These are phyloP conservation scores for Boletus subparvulus DNA, from an alignment of 768 basidiomycete genomes.

Conservation along the genomic window DNA sequence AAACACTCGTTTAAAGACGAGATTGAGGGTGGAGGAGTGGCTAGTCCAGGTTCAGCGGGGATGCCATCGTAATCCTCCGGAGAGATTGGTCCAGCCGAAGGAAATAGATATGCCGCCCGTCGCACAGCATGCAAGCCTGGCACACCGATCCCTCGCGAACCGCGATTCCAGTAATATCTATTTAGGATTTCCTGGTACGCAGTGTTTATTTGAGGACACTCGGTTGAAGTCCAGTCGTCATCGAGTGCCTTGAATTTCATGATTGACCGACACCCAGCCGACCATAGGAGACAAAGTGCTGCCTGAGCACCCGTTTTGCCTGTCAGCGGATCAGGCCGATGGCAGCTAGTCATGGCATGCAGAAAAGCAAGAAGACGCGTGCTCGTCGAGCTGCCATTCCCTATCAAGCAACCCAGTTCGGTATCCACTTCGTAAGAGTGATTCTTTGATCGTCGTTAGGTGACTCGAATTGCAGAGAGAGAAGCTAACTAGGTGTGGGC, in stretches of 20 bases:
- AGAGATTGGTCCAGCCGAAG: background rate
- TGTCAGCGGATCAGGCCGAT: background rate
- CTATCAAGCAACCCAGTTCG: background rate
- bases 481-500: too few relatives aligned
- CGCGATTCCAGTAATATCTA: background rate
- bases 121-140: background rate
- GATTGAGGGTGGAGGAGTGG: accelerated
- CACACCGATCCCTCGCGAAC: background rate
- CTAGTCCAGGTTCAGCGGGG: background rate
- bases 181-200: background rate
- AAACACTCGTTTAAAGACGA: background rate
- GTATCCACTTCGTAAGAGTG: background rate
- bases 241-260: conserved; percentile 24
- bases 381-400: background rate
- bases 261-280: conserved; percentile 35
- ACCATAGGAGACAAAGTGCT: background rate
- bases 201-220: background rate
- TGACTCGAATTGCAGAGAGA: too few relatives aligned
- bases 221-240: background rate
- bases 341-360: background rate
- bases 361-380: background rate
- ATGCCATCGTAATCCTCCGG: background rate
- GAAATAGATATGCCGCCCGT: background rate
- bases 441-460: too few relatives aligned
- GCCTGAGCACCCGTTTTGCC: background rate